Base-by-base conservation (phyloP, 495 filamentous ascomycete genomes). In the Neurospora discreta region DNA sequence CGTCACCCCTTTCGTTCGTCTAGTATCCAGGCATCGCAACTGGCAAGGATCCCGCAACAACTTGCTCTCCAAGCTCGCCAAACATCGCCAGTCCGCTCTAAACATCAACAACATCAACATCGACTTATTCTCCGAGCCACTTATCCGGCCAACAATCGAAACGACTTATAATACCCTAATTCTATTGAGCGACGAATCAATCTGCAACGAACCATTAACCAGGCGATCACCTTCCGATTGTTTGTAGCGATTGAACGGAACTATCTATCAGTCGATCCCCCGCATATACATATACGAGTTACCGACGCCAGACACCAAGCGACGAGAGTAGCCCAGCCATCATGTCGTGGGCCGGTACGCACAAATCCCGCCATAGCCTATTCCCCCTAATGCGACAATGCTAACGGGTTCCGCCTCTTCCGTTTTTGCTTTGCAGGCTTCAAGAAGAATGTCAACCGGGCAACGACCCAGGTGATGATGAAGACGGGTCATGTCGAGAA, bases 391-490 rank as follows among this genome's bases (percentile, higher is more conserved):
- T 65, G 13, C 52, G 52, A 65, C 52, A 65, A 65, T 10, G 26
- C 39, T 40, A 65, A 46, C 26, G 16, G 30, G 42, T 68, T 60
- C 71, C 70, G 68, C 52, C 74, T 68, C 15, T 33, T 39, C 13
- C 52, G 38, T 30, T 70, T 38, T 71, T 72, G 75, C 44, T 77
- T 26, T 20, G 5, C 76, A 97, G 95, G 95, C 70, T 98, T 99
- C 84, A 98, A 98, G 87, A 98, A 98, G 81, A 96, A 95, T 87
- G 93, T 97, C 85, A 95, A 95, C 85, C 93, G 95, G 82, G 95
- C 95, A 73, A 97, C 94, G 81, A 98, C 96, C 80, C 95, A 97
- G 90, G 95, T 98, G 71, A 98, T 99, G 94, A 98, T 99, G 95
- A 99, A 98, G 87, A 94, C 95, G 23, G 93, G 95, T 65, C 95